Evolutionary conservation across 2,329 filamentous ascomycete species (phyloP).

Genomic region (Aspergillus ochraceoroseus): DNA sequence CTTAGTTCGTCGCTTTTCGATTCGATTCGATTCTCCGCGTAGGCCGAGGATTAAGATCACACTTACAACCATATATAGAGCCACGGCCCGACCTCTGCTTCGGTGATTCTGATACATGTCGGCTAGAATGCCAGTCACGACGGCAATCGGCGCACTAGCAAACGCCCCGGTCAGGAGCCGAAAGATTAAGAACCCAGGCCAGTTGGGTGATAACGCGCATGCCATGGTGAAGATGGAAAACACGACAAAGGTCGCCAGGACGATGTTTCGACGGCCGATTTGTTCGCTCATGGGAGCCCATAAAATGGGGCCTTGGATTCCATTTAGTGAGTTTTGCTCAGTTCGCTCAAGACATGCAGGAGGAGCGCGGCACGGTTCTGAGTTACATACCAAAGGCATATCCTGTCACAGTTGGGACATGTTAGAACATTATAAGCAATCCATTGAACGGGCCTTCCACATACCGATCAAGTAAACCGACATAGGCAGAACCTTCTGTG

Average conservation of each 20-base stretch:
- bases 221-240: constrained; percentile 39
- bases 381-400: constrained; percentile 32
- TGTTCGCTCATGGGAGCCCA: constrained; percentile 37
- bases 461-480: constrained; percentile 29
- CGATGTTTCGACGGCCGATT: constrained; percentile 35
- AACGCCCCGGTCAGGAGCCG: constrained; percentile 40
- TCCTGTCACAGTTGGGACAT: too few relatives aligned
- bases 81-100: constrained; percentile 35
- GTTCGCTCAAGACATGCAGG: too few relatives aligned
- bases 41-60: too few relatives aligned
- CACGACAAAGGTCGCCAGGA: constrained; percentile 48
- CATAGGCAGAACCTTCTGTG: background rate
- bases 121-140: constrained; percentile 43
- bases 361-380: too few relatives aligned
- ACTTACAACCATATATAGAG: constrained; percentile 31
- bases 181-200: constrained; percentile 38
- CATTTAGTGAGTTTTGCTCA: too few relatives aligned
- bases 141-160: constrained; percentile 39
- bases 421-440: too few relatives aligned
- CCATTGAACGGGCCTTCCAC: too few relatives aligned
- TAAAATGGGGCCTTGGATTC: background rate
- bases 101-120: constrained; percentile 41
- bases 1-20: too few relatives aligned
- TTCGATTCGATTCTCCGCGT: too few relatives aligned
- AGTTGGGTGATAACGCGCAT: constrained; percentile 41